A percentile compares a stretch with the other conserved stretches of the same genome.
Evolutionary conservation across 2,329 filamentous ascomycete genomes (phyloP).

Genomic region (Cryphonectria carpinicola): DNA sequence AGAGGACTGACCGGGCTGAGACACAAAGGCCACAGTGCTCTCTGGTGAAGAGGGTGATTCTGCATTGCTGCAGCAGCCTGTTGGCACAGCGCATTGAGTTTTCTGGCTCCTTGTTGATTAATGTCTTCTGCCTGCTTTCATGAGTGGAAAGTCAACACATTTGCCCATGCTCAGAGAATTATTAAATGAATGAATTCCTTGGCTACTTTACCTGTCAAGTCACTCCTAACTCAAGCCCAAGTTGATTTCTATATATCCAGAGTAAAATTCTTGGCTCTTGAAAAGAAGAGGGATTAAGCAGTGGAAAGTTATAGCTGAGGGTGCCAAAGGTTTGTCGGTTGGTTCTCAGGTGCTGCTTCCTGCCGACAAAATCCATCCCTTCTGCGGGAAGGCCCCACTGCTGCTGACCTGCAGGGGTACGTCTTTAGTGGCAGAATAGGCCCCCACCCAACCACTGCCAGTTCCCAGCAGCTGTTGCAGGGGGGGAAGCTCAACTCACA

Average conservation of each 20-base stretch:
- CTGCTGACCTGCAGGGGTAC: slow-evolving; percentile 8
- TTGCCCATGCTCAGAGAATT: not conserved
- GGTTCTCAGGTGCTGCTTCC: not conserved
- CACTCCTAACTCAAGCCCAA: not conserved
- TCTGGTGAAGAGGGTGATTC: slow-evolving; percentile 77
- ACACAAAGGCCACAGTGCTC: slow-evolving; percentile 72
- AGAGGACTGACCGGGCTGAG: slow-evolving; percentile 69
- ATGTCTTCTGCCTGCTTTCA: not conserved
- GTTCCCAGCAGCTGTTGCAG: slow-evolving; percentile 21
- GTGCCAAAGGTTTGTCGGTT: not conserved
- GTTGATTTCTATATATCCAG: not conserved
- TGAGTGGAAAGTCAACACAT: not conserved
- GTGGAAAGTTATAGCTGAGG: not conserved
- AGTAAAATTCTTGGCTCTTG: not conserved
- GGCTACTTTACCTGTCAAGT: not conserved
- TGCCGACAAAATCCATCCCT: not conserved
- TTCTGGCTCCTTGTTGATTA: not conserved
- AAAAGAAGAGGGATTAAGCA: not conserved
- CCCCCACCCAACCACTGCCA: not conserved
- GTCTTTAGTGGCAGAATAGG: slow-evolving; percentile 9
- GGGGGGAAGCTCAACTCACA: slow-evolving; percentile 22
- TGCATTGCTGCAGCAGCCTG: slow-evolving; percentile 56
- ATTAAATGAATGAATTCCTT: not conserved
- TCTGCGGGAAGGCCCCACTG: not conserved
- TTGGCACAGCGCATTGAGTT: slow-evolving; percentile 54